Base-by-base conservation (phyloP, 106 monocot species). In the Dactylorhiza incarnata region DNA sequence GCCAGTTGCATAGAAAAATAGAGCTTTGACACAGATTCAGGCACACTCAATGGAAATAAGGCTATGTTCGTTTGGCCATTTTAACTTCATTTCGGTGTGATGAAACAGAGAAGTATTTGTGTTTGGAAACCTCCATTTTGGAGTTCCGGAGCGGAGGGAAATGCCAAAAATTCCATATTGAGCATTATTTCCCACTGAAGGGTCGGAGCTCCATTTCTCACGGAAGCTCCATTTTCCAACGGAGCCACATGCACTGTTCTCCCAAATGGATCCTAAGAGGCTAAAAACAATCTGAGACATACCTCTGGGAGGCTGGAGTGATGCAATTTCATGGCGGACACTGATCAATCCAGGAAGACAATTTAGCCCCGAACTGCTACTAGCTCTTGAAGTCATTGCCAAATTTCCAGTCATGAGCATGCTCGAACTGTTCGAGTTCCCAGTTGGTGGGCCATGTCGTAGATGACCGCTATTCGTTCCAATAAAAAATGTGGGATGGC, bases 361-460 rank as follows among this genome's bases (percentile, higher is more conserved):
- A 75, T 79, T 59, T 59, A 59, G 1, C 59, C n/a, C 58, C 19
- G 82, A 78, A 77, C 63, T 81, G 10, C 74, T 72, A 24, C 83
- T 73, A 76, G 73, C 76, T 69, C 68, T 69, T 67, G 86, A 82
- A 77, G 75, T 37, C 37, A 37, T 76, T 75, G 72, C 54, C 43
- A 49, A 69, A 79, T 50, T 83, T 72, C 68, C 78, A 70, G 68
- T 23, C n/a, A 84, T 37, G 69, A 23, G 84, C 49, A 68, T 46
- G 59, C 43, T 81, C 58, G 74, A 72, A 65, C 73, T 73, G 23
- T 69, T 55, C 48, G 80, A 25, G 75, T 69, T 87, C 87, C 80
- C 73, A 55, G 76, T 80, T 68, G 78, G 55, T 46, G 86, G 82
- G 62, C 78, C 84, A 63, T 81, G 82, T 19, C 53, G 24, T 59